These are phyloP conservation scores for Odonthalia washingtoniensis DNA, from an alignment of 31 red algal genomes.

Conservation along the genomic window DNA sequence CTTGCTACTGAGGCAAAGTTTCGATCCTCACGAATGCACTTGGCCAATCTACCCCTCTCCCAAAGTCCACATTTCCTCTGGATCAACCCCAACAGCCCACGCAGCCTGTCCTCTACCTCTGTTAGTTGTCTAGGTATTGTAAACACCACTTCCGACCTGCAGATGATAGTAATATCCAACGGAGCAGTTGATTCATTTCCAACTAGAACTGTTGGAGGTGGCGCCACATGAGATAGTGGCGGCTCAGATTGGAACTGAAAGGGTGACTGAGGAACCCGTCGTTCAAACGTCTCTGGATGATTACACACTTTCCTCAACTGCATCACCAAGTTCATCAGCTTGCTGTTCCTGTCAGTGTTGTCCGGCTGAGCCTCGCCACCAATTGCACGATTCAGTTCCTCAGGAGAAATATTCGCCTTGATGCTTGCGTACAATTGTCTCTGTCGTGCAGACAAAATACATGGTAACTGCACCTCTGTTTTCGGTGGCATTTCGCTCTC, in stretches of 20 bases:
- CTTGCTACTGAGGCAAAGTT: constrained; percentile 44
- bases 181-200: constrained; percentile 59
- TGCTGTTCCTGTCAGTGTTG: constrained; percentile 76
- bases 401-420: constrained; percentile 85
- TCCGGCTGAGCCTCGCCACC: constrained; percentile 56
- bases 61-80: constrained; percentile 52
- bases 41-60: constrained; percentile 28
- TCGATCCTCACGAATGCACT: constrained; percentile 23
- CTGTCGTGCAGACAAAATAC: constrained; percentile 87
- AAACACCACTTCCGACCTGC: constrained; percentile 57
- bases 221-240: constrained; percentile 78
- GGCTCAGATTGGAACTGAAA: constrained; percentile 79
- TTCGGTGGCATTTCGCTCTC: constrained; percentile 98
- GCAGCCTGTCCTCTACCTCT: constrained; percentile 25
- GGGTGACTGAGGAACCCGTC: constrained; percentile 81
- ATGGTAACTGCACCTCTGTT: constrained; percentile 89
- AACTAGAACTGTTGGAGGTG: constrained; percentile 77
- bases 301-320: constrained; percentile 99
- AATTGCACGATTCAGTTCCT: constrained; percentile 74
- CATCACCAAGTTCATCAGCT: constrained; percentile 99
- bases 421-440: constrained; percentile 89
- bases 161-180: constrained; percentile 61
- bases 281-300: constrained; percentile 97
- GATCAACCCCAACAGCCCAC: constrained; percentile 17
- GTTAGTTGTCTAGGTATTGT: constrained; percentile 50